Evolutionary conservation across 805 yeast genomes (phyloP).

Genomic region (Suhomyces pyralidae): DNA sequence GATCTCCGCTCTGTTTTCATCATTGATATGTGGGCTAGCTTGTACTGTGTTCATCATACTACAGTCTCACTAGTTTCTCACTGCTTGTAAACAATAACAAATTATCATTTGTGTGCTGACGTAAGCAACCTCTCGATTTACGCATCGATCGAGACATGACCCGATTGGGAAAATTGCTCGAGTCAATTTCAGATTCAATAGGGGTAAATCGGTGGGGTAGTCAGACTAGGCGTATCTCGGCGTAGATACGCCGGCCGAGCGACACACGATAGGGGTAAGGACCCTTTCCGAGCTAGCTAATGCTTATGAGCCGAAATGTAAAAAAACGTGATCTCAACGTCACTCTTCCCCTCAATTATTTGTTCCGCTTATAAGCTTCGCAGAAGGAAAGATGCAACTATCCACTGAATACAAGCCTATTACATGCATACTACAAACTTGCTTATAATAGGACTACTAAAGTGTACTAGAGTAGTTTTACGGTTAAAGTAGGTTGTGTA

Average conservation of each 20-base stretch:
- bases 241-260: too few relatives aligned
- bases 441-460: too few relatives aligned
- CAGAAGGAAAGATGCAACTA: too few relatives aligned
- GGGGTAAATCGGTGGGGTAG: not conserved
- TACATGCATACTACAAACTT: too few relatives aligned
- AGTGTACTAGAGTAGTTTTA: too few relatives aligned
- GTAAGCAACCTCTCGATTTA: not conserved
- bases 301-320: too few relatives aligned
- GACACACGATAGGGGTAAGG: too few relatives aligned
- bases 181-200: not conserved
- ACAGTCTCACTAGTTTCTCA: too few relatives aligned
- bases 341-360: not conserved
- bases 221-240: too few relatives aligned
- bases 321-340: not conserved
- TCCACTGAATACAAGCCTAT: too few relatives aligned
- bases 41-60: not conserved
- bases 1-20: not conserved
- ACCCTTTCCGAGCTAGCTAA: too few relatives aligned
- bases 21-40: not conserved
- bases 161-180: not conserved
- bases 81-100: not conserved
- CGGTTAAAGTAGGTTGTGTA: too few relatives aligned
- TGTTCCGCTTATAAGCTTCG: not conserved
- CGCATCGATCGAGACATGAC: not conserved
- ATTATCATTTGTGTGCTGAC: not conserved